Base-by-base conservation (phyloP, 2,329 filamentous ascomycete species). In the Aspergillus sojae region DNA sequence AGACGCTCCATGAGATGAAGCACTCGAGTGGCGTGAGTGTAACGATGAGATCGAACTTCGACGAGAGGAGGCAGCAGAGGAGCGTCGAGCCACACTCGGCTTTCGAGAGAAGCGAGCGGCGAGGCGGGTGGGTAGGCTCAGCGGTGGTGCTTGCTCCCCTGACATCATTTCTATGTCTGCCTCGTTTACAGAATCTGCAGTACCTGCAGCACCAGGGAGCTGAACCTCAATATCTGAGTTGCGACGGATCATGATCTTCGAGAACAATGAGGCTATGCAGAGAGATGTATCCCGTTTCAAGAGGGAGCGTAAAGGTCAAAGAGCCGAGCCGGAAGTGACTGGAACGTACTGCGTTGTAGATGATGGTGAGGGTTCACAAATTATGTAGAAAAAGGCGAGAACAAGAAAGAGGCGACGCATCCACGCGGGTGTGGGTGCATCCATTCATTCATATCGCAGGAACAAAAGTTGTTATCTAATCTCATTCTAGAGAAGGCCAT, bases 41-140 rank as follows among this genome's bases (percentile, higher is more conserved):
- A 85, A 81, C 1, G 88, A 90, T 26, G 88, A 89, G 5, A 89
- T 79, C 10, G 87, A 89, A 74, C 87, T 89, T 64, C 88, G 84
- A 66, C 88, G 86, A 52, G 88, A 89, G 9, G 87, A 89, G 54
- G 85, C 80, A 14, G 85, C 84, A 12, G 88, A 89, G 32, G 87
- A 86, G 74, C 86, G 88, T 60, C 85, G 82, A 58, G 82, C 84
- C 62, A 80, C 81, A 71, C 78, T 83, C 55, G 82, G 78, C 63
- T 84, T 78, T 39, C 78, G 82, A 73, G 86, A 86, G 77, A 89
- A 88, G 70, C 88, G 87, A 64, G 87, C 87, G 68, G 86, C 86
- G 68, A 89, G 84, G 67, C 86, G 85, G 58, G 87, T 80, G 16
- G 88, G 88, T 39, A 87, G 84, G 57, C 82, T 79, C 65, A 83